Evolutionary conservation across 2,329 filamentous ascomycete species (phyloP).

Genomic region (Curvularia spicifera): DNA sequence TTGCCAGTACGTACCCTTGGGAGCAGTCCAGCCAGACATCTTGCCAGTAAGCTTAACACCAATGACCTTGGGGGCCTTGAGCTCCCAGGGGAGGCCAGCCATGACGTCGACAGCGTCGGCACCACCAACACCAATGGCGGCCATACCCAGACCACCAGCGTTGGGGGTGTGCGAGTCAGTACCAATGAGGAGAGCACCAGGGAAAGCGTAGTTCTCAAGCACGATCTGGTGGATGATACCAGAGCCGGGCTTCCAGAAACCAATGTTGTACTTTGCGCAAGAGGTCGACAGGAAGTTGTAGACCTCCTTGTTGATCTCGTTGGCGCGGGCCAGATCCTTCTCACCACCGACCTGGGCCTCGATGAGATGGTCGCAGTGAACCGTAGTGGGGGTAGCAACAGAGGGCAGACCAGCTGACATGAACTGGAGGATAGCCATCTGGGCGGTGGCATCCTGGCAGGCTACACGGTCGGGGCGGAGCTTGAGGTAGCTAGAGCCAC

Average conservation of each 20-base stretch:
- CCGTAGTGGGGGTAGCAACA: constrained; percentile 91
- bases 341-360: constrained; percentile 92
- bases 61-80: constrained; percentile 97
- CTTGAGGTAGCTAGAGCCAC: constrained; percentile 94
- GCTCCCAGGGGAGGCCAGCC: constrained; percentile 95
- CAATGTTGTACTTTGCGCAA: constrained; percentile 99
- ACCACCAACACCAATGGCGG: constrained; percentile 94
- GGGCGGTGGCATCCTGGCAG: constrained; percentile 98
- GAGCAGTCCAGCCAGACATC: constrained; percentile 87
- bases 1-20: constrained; percentile 72
- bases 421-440: constrained; percentile 99
- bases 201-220: constrained; percentile 99
- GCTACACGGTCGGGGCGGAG: constrained; percentile 96
- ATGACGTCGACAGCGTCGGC: constrained; percentile 99
- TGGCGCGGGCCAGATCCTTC: constrained; percentile 90
- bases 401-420: constrained; percentile 98
- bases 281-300: constrained; percentile 95
- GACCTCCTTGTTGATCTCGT: constrained; percentile 97
- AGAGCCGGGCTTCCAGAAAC: constrained; percentile 98
- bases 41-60: constrained; percentile 93
- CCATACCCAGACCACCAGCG: constrained; percentile 93
- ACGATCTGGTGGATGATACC: constrained; percentile 99
- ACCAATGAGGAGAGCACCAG: constrained; percentile 95
- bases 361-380: constrained; percentile 99
- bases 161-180: constrained; percentile 99